phyloP scores from a whole-genome alignment of 73 alveolate species.

The Uronychia binucleata region DNA sequence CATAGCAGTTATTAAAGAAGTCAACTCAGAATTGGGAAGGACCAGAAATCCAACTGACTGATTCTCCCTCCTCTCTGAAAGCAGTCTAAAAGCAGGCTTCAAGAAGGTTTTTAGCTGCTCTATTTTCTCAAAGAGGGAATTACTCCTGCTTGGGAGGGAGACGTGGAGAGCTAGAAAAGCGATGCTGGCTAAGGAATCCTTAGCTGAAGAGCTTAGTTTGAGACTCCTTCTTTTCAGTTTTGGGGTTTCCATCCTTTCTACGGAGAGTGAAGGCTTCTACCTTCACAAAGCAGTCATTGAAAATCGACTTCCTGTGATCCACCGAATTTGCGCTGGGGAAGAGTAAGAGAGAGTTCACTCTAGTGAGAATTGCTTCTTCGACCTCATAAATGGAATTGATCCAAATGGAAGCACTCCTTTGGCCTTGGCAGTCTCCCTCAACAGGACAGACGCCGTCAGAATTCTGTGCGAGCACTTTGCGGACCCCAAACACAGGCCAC shows the following conservation, averaged over 20 bases:
- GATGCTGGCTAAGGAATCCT: not conserved
- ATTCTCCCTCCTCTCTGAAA: not conserved
- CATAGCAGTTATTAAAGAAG: not conserved
- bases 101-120: not conserved
- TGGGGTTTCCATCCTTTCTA: not conserved
- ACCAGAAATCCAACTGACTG: not conserved
- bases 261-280: not conserved
- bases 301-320: not conserved
- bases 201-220: not conserved
- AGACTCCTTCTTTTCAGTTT: not conserved
- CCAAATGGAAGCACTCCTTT: constrained; percentile 71
- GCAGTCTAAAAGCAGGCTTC: not conserved
- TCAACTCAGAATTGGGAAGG: not conserved
- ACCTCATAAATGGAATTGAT: constrained; percentile 70
- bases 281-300: not conserved
- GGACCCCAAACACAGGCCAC: constrained; percentile 59
- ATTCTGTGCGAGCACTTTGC: constrained; percentile 70
- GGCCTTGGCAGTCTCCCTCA: constrained; percentile 63
- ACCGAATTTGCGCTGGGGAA: not conserved
- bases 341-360: not conserved
- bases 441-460: constrained; percentile 54
- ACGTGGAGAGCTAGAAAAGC: not conserved
- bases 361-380: constrained; percentile 33
- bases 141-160: not conserved
- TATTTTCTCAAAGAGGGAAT: not conserved